Conservation (phyloP, 208 protist genomes). For the Leishmania guyanensis region DNA sequence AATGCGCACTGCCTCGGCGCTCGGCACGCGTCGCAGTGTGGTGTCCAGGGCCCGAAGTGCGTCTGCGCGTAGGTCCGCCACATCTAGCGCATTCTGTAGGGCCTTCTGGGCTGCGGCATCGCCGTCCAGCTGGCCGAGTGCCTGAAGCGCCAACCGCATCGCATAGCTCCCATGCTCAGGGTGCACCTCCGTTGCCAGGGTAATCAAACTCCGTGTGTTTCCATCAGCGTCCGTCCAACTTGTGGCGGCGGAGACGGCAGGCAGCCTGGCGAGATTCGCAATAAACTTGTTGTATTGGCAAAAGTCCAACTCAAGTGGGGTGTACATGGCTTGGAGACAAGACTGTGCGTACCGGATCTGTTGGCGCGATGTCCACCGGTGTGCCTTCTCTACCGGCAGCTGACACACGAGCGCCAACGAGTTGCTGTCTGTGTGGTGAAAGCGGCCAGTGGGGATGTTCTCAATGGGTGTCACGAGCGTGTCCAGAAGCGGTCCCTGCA, state of each 20-base stretch:
- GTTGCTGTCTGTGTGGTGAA: not conserved
- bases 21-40: slow-evolving; percentile 13
- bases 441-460: slow-evolving; percentile 13
- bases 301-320: not conserved
- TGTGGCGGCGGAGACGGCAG: slow-evolving; percentile 16
- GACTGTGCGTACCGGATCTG: slow-evolving; percentile 30
- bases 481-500: slow-evolving; percentile 21
- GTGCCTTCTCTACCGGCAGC: slow-evolving; percentile 10
- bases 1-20: slow-evolving; percentile 14
- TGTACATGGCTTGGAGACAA: slow-evolving; percentile 13
- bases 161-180: slow-evolving; percentile 10
- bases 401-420: not conserved
- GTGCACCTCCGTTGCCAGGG: slow-evolving; percentile 20
- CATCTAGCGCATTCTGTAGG: slow-evolving; percentile 10
- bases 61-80: slow-evolving; percentile 1
- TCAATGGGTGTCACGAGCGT: not conserved
- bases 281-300: not conserved
- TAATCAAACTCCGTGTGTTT: slow-evolving; percentile 10
- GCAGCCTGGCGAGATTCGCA: slow-evolving; percentile 12
- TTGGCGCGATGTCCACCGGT: slow-evolving; percentile 32
- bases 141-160: slow-evolving; percentile 24
- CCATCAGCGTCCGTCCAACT: slow-evolving; percentile 14
- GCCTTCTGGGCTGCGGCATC: slow-evolving; percentile 4
- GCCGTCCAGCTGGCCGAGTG: slow-evolving; percentile 2
- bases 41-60: slow-evolving; percentile 16